phyloP scores from a whole-genome alignment of 495 filamentous ascomycete species.

The Pyrenopolyporus hunteri region DNA sequence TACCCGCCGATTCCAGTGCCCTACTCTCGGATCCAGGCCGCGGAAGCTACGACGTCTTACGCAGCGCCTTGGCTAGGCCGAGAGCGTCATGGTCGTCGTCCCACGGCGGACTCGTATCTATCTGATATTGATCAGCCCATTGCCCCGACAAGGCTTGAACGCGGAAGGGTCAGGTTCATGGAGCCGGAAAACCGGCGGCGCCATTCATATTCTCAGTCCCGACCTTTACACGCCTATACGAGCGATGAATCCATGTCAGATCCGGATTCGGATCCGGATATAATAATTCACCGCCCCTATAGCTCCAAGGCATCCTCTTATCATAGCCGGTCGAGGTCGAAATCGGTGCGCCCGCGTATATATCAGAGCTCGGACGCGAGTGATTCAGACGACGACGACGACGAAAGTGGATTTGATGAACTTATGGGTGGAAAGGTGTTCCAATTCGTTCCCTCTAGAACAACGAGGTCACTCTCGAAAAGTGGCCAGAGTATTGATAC shows the following conservation, averaged over 20 bases:
- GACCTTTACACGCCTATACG: not conserved
- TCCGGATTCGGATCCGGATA: conserved; percentile 8
- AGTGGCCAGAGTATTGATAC: conserved; percentile 19
- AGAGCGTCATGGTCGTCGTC: not conserved
- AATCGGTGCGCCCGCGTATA: not conserved
- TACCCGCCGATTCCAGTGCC: not conserved
- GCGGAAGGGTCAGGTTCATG: conserved; percentile 12
- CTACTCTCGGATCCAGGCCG: not conserved
- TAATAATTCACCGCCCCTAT: no score
- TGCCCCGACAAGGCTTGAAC: not conserved
- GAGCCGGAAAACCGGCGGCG: not conserved
- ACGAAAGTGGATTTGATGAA: conserved; percentile 22
- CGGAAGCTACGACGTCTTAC: not conserved
- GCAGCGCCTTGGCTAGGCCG: not conserved
- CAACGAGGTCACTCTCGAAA: conserved; percentile 15
- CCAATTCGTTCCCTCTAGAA: conserved; percentile 22
- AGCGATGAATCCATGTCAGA: not conserved
- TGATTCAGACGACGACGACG: conserved; percentile 10
- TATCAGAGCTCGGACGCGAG: conserved; percentile 1
- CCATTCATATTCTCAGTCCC: not conserved
- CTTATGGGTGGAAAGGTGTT: conserved; percentile 22
- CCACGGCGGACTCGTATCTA: conserved; percentile 8
- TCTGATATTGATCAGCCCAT: conserved; percentile 4
- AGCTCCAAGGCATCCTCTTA: conserved; percentile 5
- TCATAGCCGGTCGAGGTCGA: conserved; percentile 14